Conservation (phyloP, 352 stramenopile genomes). For the Pythium insidiosum region DNA sequence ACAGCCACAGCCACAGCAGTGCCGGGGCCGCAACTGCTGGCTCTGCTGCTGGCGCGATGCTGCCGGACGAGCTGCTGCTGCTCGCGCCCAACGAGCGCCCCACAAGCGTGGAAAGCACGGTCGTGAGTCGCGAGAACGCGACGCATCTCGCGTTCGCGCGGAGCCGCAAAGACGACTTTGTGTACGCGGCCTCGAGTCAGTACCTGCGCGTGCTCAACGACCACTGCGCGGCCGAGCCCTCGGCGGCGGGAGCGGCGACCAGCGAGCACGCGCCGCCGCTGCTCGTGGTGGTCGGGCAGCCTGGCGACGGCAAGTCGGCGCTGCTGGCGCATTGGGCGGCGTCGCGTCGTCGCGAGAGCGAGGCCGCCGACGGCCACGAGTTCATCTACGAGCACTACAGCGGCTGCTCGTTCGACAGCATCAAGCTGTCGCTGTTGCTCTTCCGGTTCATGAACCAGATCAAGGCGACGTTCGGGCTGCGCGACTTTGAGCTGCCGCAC, state of each 20-base stretch:
- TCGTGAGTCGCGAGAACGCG: constrained; percentile 63
- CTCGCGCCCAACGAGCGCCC: constrained; percentile 19
- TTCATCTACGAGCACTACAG: constrained; percentile 79
- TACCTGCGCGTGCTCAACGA: constrained; percentile 66
- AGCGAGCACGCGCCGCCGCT: constrained; percentile 22
- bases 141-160: constrained; percentile 65
- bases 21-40: neutral
- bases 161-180: constrained; percentile 64
- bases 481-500: constrained; percentile 69
- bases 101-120: constrained; percentile 57
- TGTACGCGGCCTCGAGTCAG: constrained; percentile 47
- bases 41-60: constrained; percentile 3
- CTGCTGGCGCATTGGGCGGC: constrained; percentile 68
- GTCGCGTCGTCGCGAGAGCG: constrained; percentile 25
- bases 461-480: constrained; percentile 58
- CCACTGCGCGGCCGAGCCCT: constrained; percentile 46
- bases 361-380: constrained; percentile 25
- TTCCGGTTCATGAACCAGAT: constrained; percentile 80
- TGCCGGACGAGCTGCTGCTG: constrained; percentile 16
- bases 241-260: constrained; percentile 4
- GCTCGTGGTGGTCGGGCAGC: constrained; percentile 49
- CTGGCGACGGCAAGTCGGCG: constrained; percentile 71
- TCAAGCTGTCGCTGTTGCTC: constrained; percentile 76
- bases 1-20: no score
- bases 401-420: constrained; percentile 77